Evolutionary conservation across 192 early-diverging fungal genomes (phyloP).

Genomic region (Coemansia guatemalensis): DNA sequence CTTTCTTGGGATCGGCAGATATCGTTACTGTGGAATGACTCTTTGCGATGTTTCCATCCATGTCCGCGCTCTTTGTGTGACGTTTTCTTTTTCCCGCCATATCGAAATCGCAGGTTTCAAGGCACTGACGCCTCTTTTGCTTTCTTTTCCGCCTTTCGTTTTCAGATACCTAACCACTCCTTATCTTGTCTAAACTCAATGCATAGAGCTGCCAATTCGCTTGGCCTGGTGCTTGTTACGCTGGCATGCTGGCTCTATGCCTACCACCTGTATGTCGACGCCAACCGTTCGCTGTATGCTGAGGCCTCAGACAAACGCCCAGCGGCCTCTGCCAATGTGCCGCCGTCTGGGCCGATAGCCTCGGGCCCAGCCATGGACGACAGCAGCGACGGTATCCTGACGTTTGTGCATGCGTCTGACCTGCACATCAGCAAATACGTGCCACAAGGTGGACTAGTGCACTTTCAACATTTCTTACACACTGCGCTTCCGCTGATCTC

Average conservation of each 20-base stretch:
- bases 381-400: slow-evolving; percentile 60
- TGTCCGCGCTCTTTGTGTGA: no score
- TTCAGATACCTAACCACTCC: no score
- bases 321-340: not conserved
- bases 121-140: no score
- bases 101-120: no score
- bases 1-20: no score
- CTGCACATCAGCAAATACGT: slow-evolving; percentile 79
- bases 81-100: no score
- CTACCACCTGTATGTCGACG: slow-evolving; percentile 28
- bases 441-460: slow-evolving; percentile 64
- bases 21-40: no score
- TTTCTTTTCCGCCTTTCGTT: no score
- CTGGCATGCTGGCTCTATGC: slow-evolving; percentile 50
- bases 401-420: slow-evolving; percentile 81
- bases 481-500: slow-evolving; percentile 73
- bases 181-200: slow-evolving; percentile 4
- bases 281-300: slow-evolving; percentile 29
- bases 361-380: slow-evolving; percentile 47
- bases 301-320: not conserved
- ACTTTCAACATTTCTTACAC: slow-evolving; percentile 73
- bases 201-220: slow-evolving; percentile 16
- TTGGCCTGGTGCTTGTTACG: slow-evolving; percentile 25
- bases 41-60: no score
- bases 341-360: not conserved